phyloP scores from a whole-genome alignment of 495 filamentous ascomycete species.

The Penicillium subrubescens region DNA sequence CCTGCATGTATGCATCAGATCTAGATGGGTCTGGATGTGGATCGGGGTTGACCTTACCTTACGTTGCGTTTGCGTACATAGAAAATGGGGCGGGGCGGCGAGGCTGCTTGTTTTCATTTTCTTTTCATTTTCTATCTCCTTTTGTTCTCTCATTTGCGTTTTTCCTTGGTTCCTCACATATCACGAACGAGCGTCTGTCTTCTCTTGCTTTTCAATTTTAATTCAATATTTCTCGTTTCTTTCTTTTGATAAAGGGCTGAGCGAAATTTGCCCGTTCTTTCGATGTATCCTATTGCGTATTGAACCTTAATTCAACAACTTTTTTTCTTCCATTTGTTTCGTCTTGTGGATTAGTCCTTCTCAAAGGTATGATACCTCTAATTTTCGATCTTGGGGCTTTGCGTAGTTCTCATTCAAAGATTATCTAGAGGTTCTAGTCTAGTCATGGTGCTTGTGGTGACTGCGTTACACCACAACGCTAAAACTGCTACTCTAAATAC shows the following conservation, averaged over 20 bases:
- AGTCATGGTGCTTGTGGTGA: too few relatives aligned
- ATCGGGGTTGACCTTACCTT: neutral
- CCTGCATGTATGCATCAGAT: neutral
- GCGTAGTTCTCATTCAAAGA: neutral
- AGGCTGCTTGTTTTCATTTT: neutral
- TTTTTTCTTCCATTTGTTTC: conserved; percentile 1
- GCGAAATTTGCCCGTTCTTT: neutral
- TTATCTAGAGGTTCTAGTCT: too few relatives aligned
- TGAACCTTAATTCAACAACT: neutral
- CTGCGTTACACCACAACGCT: too few relatives aligned
- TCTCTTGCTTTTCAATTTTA: neutral
- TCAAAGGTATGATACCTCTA: neutral
- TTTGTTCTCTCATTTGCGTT: too few relatives aligned
- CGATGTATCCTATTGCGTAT: neutral
- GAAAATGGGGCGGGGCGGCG: conserved; percentile 1
- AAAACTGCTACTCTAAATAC: too few relatives aligned
- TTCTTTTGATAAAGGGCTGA: neutral
- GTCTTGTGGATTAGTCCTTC: neutral
- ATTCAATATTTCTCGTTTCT: neutral
- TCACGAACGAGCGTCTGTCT: conserved; percentile 7
- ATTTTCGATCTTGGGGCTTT: neutral
- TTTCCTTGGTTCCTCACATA: neutral
- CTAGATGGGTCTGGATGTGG: neutral
- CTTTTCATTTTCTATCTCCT: neutral
- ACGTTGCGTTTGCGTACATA: conserved; percentile 3